These are phyloP conservation scores for Ophiostoma perfectum DNA, from an alignment of 2,329 filamentous ascomycete species.

Conservation along the genomic window DNA sequence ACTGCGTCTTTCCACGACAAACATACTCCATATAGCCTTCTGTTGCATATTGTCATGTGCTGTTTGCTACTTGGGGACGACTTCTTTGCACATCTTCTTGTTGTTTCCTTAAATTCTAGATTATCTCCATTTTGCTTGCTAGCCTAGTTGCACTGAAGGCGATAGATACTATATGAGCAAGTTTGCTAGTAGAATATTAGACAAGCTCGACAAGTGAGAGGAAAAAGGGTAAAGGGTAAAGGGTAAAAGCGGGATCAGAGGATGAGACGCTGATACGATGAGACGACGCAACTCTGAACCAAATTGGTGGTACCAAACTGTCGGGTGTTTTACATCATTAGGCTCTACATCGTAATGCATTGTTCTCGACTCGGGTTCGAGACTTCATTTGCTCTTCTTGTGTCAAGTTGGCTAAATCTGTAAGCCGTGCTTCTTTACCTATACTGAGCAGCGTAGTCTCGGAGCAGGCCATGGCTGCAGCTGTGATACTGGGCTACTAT, in stretches of 20 bases:
- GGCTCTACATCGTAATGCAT: background rate
- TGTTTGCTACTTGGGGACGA: background rate
- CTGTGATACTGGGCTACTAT: background rate
- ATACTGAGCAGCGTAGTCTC: background rate
- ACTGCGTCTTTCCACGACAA: background rate
- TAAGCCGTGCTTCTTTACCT: background rate
- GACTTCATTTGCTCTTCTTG: background rate
- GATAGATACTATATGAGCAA: background rate
- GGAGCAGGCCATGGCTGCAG: conserved; percentile 1
- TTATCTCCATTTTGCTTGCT: conserved; percentile 1
- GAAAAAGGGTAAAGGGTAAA: background rate
- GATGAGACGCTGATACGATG: background rate
- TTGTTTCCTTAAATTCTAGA: background rate
- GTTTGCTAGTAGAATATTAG: background rate
- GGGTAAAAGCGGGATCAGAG: conserved; percentile 2
- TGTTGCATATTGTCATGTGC: too few relatives aligned
- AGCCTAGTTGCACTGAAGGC: conserved; percentile 8
- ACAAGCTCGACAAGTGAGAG: background rate
- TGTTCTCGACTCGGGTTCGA: background rate
- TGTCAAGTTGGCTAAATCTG: background rate
- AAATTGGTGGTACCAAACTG: conserved; percentile 3
- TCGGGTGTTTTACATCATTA: background rate
- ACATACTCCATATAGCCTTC: too few relatives aligned
- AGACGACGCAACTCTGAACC: background rate
- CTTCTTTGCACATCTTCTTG: background rate